phyloP scores from a whole-genome alignment of 352 stramenopile genomes.

The Thraustochytrium sp. region DNA sequence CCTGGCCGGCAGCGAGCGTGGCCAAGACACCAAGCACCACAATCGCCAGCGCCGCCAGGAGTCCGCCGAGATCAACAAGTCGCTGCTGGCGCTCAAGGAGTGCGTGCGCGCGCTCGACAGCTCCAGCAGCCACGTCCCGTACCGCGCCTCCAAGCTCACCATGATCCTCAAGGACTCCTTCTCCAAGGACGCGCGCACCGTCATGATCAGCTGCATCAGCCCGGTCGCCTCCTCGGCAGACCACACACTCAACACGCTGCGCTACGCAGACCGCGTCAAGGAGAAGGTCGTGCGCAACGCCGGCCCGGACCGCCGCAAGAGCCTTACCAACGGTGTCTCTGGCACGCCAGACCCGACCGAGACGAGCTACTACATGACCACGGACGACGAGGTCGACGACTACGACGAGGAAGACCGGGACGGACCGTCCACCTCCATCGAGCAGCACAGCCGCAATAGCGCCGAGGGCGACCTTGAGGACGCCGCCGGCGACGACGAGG shows the following conservation, averaged over 20 bases:
- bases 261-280: slow-evolving; percentile 89
- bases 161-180: slow-evolving; percentile 97
- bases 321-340: background rate
- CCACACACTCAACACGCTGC: slow-evolving; percentile 92
- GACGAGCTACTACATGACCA: slow-evolving; percentile 25
- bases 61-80: slow-evolving; percentile 96
- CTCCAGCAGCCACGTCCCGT: slow-evolving; percentile 78
- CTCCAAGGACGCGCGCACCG: slow-evolving; percentile 83
- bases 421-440: no score
- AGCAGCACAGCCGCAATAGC: no score
- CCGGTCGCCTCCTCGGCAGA: slow-evolving; percentile 77
- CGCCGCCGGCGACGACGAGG: background rate
- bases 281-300: slow-evolving; percentile 54
- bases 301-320: background rate
- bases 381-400: background rate
- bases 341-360: background rate
- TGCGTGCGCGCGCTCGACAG: slow-evolving; percentile 84
- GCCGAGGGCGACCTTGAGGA: background rate
- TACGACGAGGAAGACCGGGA: slow-evolving; percentile 23
- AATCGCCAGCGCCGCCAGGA: slow-evolving; percentile 86
- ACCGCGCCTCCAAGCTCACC: slow-evolving; percentile 89
- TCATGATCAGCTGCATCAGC: slow-evolving; percentile 90
- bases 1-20: slow-evolving; percentile 88
- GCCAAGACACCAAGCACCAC: slow-evolving; percentile 86
- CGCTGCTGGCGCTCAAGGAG: slow-evolving; percentile 90